A percentile compares a stretch with the other conserved stretches of the same genome.
phyloP scores from a whole-genome alignment of 768 basidiomycete species.

The Podaxis sp. region DNA sequence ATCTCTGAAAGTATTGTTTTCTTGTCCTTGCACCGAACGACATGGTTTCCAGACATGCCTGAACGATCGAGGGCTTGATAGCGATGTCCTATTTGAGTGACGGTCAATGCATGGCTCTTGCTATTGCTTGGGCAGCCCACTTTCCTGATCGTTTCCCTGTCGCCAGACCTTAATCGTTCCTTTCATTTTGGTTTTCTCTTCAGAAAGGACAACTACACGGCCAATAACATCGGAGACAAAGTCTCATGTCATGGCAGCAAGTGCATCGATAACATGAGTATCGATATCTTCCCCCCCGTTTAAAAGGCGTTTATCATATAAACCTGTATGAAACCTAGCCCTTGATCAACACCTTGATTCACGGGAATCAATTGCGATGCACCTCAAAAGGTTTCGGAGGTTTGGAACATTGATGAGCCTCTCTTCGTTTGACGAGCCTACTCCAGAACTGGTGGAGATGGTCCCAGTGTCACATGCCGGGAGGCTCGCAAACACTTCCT shows the following conservation, averaged over 20 bases:
- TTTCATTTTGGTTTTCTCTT: constrained; percentile 59
- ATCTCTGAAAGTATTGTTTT: constrained; percentile 39
- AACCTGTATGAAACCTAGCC: constrained; percentile 17
- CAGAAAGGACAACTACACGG: constrained; percentile 50
- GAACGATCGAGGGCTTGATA: constrained; percentile 34
- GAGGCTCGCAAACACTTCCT: background rate
- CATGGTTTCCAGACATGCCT: constrained; percentile 48
- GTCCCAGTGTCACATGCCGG: background rate
- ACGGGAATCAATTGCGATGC: no score
- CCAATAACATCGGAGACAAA: constrained; percentile 54
- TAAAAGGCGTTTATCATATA: constrained; percentile 14
- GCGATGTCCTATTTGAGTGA: constrained; percentile 24
- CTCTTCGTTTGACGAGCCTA: background rate
- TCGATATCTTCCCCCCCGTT: background rate
- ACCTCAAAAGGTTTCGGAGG: constrained; percentile 5
- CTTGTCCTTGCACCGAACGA: constrained; percentile 33
- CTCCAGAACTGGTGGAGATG: background rate
- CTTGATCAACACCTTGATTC: background rate
- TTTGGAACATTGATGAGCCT: background rate
- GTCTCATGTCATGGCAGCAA: constrained; percentile 37
- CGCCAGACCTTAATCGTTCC: constrained; percentile 63
- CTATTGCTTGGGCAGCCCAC: constrained; percentile 1
- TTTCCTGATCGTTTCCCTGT: constrained; percentile 37
- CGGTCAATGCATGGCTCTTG: background rate
- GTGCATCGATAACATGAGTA: constrained; percentile 21